Conservation (phyloP, 192 early-diverging fungal species). For the Gigaspora rosea region DNA sequence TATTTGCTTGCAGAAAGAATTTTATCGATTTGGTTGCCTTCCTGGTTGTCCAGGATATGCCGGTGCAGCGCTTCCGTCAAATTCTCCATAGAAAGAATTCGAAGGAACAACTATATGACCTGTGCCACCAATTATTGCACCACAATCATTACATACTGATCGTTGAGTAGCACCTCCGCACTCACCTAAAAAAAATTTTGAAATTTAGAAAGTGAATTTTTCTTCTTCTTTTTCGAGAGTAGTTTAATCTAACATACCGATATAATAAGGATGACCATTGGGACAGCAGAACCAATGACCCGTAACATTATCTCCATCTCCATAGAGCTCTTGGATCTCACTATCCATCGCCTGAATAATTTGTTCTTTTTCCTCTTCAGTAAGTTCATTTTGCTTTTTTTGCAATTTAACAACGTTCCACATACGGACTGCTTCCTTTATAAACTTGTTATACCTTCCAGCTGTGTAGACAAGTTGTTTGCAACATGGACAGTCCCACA, state of each 20-base stretch:
- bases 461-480: slow-evolving; percentile 34
- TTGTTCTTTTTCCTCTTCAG: slow-evolving; percentile 29
- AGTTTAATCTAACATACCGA: slow-evolving; percentile 28
- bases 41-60: slow-evolving; percentile 42
- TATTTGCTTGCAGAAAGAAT: too few species aligned
- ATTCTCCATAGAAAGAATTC: slow-evolving; percentile 46
- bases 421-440: slow-evolving; percentile 36
- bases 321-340: slow-evolving; percentile 14
- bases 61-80: slow-evolving; percentile 36
- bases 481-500: slow-evolving; percentile 47
- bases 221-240: too few species aligned
- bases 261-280: slow-evolving; percentile 45
- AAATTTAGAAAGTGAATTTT: too few species aligned
- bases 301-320: slow-evolving; percentile 34
- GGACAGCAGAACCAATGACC: slow-evolving; percentile 48
- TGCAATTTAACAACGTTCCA: slow-evolving; percentile 39
- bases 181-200: background rate
- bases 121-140: slow-evolving; percentile 35
- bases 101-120: slow-evolving; percentile 35
- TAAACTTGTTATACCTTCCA: slow-evolving; percentile 34
- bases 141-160: slow-evolving; percentile 39
- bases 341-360: slow-evolving; percentile 43
- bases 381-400: slow-evolving; percentile 32
- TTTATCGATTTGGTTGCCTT: too few species aligned
- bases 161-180: slow-evolving; percentile 46